These are phyloP conservation scores for Psidium friedrichsthalianum DNA, from an alignment of 345 rosid species.

Conservation along the genomic window DNA sequence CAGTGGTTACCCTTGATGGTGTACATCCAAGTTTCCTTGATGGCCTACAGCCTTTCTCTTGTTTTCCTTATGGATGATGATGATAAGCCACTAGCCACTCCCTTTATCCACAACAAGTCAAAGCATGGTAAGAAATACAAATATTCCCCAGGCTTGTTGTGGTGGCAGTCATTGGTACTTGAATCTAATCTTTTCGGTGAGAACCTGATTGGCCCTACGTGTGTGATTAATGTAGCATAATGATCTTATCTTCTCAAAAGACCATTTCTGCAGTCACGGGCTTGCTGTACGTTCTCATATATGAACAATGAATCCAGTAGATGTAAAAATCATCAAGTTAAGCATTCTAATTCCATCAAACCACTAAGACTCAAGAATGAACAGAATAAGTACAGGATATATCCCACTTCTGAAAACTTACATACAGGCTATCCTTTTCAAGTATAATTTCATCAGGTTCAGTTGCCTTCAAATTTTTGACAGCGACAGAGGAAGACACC, in stretches of 20 bases:
- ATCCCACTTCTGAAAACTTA: neutral
- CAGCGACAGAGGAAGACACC: neutral
- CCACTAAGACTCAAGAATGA: neutral
- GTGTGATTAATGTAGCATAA: neutral
- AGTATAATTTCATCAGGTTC: neutral
- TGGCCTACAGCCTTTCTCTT: neutral
- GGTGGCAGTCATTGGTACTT: neutral
- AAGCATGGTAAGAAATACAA: neutral
- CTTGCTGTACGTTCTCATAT: neutral
- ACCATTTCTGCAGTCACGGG: neutral
- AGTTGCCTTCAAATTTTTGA: neutral
- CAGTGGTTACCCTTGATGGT: neutral
- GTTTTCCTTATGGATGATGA: neutral
- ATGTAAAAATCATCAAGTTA: neutral
- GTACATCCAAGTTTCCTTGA: neutral
- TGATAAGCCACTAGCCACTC: neutral
- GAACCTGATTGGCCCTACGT: neutral
- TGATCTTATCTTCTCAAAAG: neutral
- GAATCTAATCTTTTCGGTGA: neutral
- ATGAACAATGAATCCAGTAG: neutral
- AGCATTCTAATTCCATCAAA: neutral
- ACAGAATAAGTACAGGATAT: neutral
- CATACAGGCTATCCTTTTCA: neutral
- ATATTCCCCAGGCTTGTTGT: neutral
- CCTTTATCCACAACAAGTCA: neutral